Evolutionary conservation across 176 grass and related monocot species (phyloP).

Genomic region (Hyparrhenia diplandra): DNA sequence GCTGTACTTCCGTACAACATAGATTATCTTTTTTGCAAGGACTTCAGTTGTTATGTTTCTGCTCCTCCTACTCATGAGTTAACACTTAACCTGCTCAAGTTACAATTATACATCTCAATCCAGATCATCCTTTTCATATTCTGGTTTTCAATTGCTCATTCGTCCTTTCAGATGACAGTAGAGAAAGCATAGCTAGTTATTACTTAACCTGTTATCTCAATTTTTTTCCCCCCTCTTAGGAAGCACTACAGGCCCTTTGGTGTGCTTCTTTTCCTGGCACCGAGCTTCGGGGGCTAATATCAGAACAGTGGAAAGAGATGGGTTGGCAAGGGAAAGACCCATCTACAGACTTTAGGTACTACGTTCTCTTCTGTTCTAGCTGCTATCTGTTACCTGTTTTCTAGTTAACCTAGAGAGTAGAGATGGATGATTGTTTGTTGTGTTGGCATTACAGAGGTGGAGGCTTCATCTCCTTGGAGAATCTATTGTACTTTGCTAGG

Average conservation of each 20-base stretch:
- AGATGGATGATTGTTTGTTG: not conserved
- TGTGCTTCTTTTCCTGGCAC: slow-evolving; percentile 73
- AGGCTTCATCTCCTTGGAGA: slow-evolving; percentile 98
- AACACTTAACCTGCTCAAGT: not conserved
- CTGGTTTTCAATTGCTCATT: not conserved
- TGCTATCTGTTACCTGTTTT: not conserved
- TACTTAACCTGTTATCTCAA: not conserved
- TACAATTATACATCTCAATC: not conserved
- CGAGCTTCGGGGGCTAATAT: slow-evolving; percentile 71
- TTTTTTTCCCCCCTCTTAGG: slow-evolving; percentile 47
- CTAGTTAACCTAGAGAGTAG: not conserved
- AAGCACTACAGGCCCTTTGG: slow-evolving; percentile 79
- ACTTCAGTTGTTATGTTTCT: not conserved
- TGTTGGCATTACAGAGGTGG: slow-evolving; percentile 63
- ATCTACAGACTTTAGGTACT: slow-evolving; percentile 95
- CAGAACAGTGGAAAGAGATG: slow-evolving; percentile 99
- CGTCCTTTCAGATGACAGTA: not conserved
- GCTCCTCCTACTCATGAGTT: slow-evolving; percentile 1
- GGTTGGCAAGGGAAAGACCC: slow-evolving; percentile 99
- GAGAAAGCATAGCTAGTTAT: not conserved
- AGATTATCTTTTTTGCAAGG: not conserved
- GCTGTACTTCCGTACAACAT: not conserved
- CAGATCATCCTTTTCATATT: slow-evolving; percentile 3
- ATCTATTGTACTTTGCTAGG: slow-evolving; percentile 83
- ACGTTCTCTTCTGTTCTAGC: not conserved